phyloP scores from a whole-genome alignment of 306 rosid genomes.

The Cicer judaicum region DNA sequence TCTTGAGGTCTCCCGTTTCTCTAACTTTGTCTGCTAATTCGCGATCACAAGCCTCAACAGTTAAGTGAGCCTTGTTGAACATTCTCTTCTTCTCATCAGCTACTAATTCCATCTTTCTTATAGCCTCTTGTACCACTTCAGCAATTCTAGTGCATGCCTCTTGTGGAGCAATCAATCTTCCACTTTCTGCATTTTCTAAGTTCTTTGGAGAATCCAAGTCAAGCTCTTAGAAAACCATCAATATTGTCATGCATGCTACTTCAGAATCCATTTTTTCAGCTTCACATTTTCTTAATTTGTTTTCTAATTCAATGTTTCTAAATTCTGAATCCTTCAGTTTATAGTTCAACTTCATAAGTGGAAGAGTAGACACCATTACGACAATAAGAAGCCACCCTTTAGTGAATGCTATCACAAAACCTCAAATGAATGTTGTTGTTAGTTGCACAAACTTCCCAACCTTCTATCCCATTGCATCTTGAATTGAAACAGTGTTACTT shows the following conservation, averaged over 20 bases:
- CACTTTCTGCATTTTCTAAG: constrained; percentile 86
- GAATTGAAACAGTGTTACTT: constrained; percentile 88
- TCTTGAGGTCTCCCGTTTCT: constrained; percentile 82
- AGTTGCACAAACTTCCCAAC: constrained; percentile 83
- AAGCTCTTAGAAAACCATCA: constrained; percentile 90
- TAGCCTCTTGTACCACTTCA: constrained; percentile 94
- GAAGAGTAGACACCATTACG: constrained; percentile 81
- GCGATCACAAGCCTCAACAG: constrained; percentile 82
- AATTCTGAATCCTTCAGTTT: too few species aligned
- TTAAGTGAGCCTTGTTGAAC: constrained; percentile 88
- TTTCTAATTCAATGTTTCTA: too few species aligned
- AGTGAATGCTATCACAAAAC: constrained; percentile 68
- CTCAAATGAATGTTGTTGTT: constrained; percentile 69
- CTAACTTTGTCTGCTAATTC: constrained; percentile 87
- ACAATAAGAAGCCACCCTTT: constrained; percentile 91
- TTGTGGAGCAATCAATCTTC: constrained; percentile 87
- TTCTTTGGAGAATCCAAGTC: constrained; percentile 74
- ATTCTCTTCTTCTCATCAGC: constrained; percentile 97
- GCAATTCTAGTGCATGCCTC: constrained; percentile 94
- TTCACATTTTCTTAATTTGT: not conserved
- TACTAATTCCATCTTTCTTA: constrained; percentile 95
- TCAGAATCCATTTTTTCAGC: constrained; percentile 66
- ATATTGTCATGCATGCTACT: constrained; percentile 75
- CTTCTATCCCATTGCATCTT: constrained; percentile 98
- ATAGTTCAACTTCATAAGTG: constrained; percentile 41